These are phyloP conservation scores for Phycomyces blakesleeanus DNA, from an alignment of 192 early-diverging fungal genomes.

Conservation along the genomic window DNA sequence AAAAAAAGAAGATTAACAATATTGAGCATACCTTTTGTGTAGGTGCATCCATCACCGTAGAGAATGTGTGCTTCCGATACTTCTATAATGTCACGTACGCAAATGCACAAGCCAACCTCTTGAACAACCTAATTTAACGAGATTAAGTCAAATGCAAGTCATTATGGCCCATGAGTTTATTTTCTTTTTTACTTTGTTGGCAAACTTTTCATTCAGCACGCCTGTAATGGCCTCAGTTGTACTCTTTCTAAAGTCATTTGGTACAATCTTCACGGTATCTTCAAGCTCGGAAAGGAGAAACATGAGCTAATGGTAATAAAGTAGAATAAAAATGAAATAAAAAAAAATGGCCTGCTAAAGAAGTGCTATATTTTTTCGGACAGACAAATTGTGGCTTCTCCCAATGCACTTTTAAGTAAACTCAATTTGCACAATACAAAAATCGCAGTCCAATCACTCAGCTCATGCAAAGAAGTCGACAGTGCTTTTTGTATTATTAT, in stretches of 20 bases:
- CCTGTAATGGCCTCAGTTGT: constrained; percentile 77
- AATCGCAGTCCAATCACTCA: no score
- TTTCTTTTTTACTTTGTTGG: constrained; percentile 71
- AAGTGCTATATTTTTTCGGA: not conserved
- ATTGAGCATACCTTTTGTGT: constrained; percentile 55
- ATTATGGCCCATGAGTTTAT: no score
- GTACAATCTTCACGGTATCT: constrained; percentile 83
- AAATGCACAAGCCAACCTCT: constrained; percentile 87
- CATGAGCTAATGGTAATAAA: constrained; percentile 47
- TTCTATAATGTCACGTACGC: constrained; percentile 73
- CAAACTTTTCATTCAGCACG: constrained; percentile 87
- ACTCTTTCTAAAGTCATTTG: constrained; percentile 72
- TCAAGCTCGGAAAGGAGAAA: constrained; percentile 79
- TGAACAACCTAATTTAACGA: constrained; percentile 60
- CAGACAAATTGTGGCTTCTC: not conserved
- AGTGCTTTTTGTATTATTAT: no score
- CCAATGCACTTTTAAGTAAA: not conserved
- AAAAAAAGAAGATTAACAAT: not conserved
- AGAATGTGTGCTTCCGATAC: constrained; percentile 86
- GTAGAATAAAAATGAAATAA: not conserved
- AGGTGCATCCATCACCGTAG: constrained; percentile 76
- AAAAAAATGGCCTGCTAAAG: constrained; percentile 4
- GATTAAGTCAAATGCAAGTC: not conserved
- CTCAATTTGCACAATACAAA: not conserved
- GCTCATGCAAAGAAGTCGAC: not conserved